phyloP scores from a whole-genome alignment of 495 filamentous ascomycete genomes.

The Lasiosphaeria hispida region DNA sequence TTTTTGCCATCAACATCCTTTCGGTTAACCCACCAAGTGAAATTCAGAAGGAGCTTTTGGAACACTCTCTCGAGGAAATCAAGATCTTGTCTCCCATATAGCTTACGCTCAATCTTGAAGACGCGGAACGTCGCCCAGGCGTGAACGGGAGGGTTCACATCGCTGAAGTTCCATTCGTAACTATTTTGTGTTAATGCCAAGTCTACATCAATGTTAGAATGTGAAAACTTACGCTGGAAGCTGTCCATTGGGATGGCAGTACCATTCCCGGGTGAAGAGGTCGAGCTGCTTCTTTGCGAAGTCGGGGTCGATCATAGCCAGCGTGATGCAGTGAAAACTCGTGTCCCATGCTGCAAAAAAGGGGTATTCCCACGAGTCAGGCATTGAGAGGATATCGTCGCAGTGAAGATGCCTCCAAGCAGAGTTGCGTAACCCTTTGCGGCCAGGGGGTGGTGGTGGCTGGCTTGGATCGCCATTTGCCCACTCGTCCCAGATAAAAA shows the following conservation, averaged over 20 bases:
- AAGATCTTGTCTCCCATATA: slow-evolving; percentile 90
- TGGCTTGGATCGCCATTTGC: slow-evolving; percentile 71
- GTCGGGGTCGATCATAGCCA: slow-evolving; percentile 96
- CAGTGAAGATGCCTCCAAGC: slow-evolving; percentile 92
- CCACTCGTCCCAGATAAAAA: slow-evolving; percentile 98
- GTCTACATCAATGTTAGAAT: not conserved
- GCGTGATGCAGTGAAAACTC: slow-evolving; percentile 91
- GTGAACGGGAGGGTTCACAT: slow-evolving; percentile 95
- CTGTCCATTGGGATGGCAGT: slow-evolving; percentile 98
- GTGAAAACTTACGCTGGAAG: slow-evolving; percentile 53
- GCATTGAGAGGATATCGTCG: slow-evolving; percentile 95
- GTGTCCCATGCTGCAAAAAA: slow-evolving; percentile 99
- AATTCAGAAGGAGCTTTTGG: slow-evolving; percentile 92
- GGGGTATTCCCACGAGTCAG: slow-evolving; percentile 97
- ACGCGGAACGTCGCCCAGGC: slow-evolving; percentile 93
- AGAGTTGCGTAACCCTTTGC: slow-evolving; percentile 79
- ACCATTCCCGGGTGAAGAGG: slow-evolving; percentile 94
- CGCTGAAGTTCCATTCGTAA: slow-evolving; percentile 98
- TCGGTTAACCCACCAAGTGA: slow-evolving; percentile 98
- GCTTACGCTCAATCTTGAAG: slow-evolving; percentile 97
- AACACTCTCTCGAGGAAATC: slow-evolving; percentile 96
- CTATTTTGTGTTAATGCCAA: slow-evolving; percentile 17
- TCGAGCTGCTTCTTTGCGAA: slow-evolving; percentile 98
- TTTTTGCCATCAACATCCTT: slow-evolving; percentile 94
- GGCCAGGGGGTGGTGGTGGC: slow-evolving; percentile 76